Evolutionary conservation across 2,329 filamentous ascomycete species (phyloP), one percentile per base, ranked within the genome.

Genomic region (Aspergillus texensis): DNA sequence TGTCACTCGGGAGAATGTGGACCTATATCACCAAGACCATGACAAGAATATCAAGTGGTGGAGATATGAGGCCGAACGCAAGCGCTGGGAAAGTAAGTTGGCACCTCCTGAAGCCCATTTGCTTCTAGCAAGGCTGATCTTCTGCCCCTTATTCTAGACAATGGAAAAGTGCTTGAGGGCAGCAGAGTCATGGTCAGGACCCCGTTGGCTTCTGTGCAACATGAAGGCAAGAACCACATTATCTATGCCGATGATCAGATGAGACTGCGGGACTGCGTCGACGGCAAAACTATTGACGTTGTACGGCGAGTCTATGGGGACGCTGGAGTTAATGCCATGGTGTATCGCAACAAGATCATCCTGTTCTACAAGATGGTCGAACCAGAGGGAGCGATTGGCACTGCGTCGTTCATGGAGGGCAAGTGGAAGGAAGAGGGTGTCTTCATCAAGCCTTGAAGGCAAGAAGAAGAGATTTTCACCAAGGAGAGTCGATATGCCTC

Each of bases 311-410:
- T 55, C 32, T 39, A 55, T 36, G 52, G n/a, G 6, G 34, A 36
- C 11, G 52, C 52, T 39, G 52, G 34, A 2, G 39, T 55, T 32
- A 55, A 39, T 11, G 52, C 52, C 11, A 39, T 55, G 30, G n/a
- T 39, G 52, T 55, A 55, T 21, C n/a, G 30, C 6, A 26, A 39
- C n/a, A 14, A 26, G 34, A 26, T 55, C 52, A 39, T 55, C 30
- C 19, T 55, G 52, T 55, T 55, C 52, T 55, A 55, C 21, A 55
- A 55, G 24, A n/a, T 55, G 21, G 14, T 55, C 14, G n/a, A 55
- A 2, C 52, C 52, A 6, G 52, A 24, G n/a, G 52, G 52, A 24
- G 52, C 52, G 6, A 55, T 55, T 14, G 52, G 52, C 6, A 55
- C 32, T 26, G 52, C 52, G 6, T 24, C 6, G 0, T 55, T 16